Base-by-base conservation (phyloP, 2,329 filamentous ascomycete genomes). In the Sporothrix brunneoviolacea region DNA sequence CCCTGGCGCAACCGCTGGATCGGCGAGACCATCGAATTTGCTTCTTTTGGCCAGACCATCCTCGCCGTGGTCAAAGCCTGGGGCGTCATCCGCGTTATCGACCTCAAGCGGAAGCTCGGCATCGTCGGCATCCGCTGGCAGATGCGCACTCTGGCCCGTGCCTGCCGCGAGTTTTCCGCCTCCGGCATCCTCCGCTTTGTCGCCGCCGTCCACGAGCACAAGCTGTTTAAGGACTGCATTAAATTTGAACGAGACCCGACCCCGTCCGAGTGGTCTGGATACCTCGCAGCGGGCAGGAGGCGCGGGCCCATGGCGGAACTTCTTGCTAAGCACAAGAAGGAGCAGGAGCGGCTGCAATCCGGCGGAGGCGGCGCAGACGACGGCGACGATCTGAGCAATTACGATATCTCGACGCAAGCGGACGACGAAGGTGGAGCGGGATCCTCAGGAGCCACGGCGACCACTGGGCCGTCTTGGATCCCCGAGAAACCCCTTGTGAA, bases 181-280 rank as follows among this genome's bases (percentile, higher is more conserved):
- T 68, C 75, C 41, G 80, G 79, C 6, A 70, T 76, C 24, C 68
- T 81, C 18, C 72, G 74, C 41, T 82, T 79, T 55, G 75, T 80
- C 3, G 77, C 77, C 4, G 79, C 78, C 4, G 74, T 72, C 33
- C 73, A 72, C 30, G 64, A 64, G 22, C 65, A 62, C 50, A 72
- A 72, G 49, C 66, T 82, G 6, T 82, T 77, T 65, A 81, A 80
- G 56, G 79, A 83, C 57, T 83, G 80, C 57, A 70, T 83, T 54
- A 79, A 78, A 55, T 82, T 75, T 51, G 65, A 75, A 41, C 69
- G 79, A 39, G 77, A 82, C 7, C 71, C 80, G 28, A 77, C 72
- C 12, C 59, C 72, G 2, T 73, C 75, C 19, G 79, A 83, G 55
- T 82, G 79, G 79, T 67, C 70, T 7, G 65, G 72, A 16, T 80